Percentiles rank a stretch among this genome's conserved stretches.
Evolutionary conservation across 257 asterid species (phyloP).

Genomic region (Paraleonurus japonicus): DNA sequence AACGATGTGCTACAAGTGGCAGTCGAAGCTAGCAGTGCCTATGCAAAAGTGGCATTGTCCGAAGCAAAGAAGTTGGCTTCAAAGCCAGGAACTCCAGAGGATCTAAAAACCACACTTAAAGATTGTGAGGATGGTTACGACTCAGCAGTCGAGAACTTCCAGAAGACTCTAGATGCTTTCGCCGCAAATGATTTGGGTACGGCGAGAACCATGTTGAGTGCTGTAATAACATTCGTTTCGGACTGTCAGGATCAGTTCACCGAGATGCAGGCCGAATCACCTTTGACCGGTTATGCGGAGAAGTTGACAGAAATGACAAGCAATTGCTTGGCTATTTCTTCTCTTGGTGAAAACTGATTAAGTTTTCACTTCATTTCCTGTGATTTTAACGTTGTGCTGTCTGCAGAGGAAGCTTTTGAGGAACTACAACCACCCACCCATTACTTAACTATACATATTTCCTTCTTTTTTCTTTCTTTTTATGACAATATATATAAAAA

Average conservation of each 20-base stretch:
- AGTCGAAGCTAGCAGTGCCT: conserved; percentile 2
- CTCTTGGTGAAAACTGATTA: conserved; percentile 1
- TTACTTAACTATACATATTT: not conserved
- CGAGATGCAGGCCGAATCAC: conserved; percentile 22
- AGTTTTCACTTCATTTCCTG: not conserved
- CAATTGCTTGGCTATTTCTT: conserved; percentile 44
- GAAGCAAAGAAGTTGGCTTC: not conserved
- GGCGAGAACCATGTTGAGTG: conserved; percentile 44
- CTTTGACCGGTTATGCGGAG: conserved; percentile 15
- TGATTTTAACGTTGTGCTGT: not conserved
- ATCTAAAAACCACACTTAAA: not conserved
- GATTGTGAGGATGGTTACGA: conserved; percentile 36
- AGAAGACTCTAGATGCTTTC: conserved; percentile 29
- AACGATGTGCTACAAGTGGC: conserved; percentile 19
- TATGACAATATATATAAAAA: not conserved
- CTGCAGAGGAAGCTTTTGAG: conserved; percentile 18
- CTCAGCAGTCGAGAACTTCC: conserved; percentile 31
- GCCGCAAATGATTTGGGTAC: conserved; percentile 39
- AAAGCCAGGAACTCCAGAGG: conserved; percentile 7
- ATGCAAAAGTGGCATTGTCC: conserved; percentile 16
- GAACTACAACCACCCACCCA: not conserved
- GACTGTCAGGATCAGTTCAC: conserved; percentile 44
- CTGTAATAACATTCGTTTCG: conserved; percentile 32
- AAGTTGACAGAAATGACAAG: conserved; percentile 50
- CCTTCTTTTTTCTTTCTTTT: not conserved